Conservation (phyloP, 805 yeast species). For the Wilhelminamyces savonicus region DNA sequence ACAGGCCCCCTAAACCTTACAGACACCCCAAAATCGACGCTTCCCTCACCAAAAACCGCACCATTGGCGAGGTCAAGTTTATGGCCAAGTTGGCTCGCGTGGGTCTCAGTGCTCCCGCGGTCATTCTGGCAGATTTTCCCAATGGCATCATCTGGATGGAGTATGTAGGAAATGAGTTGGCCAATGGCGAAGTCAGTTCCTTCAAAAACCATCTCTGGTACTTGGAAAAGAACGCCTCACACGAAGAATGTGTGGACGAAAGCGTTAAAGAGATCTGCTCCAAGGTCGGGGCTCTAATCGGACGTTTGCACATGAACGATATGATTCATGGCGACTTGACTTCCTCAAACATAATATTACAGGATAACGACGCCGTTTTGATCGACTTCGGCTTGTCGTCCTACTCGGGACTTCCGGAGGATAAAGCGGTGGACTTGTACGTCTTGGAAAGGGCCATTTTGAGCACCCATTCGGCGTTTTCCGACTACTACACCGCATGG, state of each 20-base stretch:
- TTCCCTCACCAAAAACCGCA: conserved; percentile 70
- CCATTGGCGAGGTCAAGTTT: conserved; percentile 78
- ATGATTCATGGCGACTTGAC: conserved; percentile 93
- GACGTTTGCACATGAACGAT: conserved; percentile 65
- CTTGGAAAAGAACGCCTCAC: conserved; percentile 28
- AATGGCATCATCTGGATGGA: conserved; percentile 91
- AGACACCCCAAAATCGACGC: conserved; percentile 80
- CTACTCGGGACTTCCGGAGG: conserved; percentile 71
- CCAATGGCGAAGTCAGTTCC: conserved; percentile 50
- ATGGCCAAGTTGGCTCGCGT: conserved; percentile 49
- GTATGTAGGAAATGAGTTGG: conserved; percentile 51
- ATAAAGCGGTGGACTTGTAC: conserved; percentile 94
- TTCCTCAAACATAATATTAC: conserved; percentile 73
- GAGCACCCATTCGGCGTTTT: conserved; percentile 80
- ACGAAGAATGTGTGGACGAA: conserved; percentile 17
- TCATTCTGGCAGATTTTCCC: conserved; percentile 69
- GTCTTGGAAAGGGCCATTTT: conserved; percentile 87
- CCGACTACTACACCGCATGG: conserved; percentile 63
- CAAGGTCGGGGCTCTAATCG: conserved; percentile 63
- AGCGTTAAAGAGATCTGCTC: conserved; percentile 40
- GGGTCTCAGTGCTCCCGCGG: conserved; percentile 63
- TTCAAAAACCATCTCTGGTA: conserved; percentile 73
- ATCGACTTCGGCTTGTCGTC: conserved; percentile 92
- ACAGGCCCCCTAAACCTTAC: conserved; percentile 85
- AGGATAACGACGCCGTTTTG: conserved; percentile 42